Evolutionary conservation across 768 basidiomycete genomes (phyloP), one percentile per base, ranked within the genome.

Genomic region (Tremella fuciformis): DNA sequence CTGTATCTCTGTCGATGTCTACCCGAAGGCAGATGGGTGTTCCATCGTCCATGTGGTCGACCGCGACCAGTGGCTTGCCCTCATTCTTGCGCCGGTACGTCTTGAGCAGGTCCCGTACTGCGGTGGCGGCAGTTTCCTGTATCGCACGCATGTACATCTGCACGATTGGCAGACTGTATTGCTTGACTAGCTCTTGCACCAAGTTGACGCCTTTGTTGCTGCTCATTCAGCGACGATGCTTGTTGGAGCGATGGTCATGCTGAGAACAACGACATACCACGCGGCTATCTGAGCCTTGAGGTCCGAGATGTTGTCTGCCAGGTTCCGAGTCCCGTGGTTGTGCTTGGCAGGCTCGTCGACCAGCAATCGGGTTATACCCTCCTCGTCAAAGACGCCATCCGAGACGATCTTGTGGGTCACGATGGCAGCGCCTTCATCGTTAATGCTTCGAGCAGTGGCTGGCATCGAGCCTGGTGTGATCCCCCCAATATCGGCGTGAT

Each of bases 141-240:
- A 94, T 96, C 75, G 58, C 86, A 59, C 83, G 83, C 91, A 94
- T 94, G 76, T 94, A 94, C 69, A 88, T 85, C 49, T 96, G 92
- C 3, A 98, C 93, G 0, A 85, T 91, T 58, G 84, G 78, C 37
- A 94, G 81, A 9, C 86, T 83, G 66, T 94, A 96, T 66, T 96
- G 92, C 3, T 85, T 82, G 46, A 93, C 86, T 70, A 96, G 58
- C 86, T 86, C 85, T 69, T 87, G 86, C 57, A 93, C 85, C 2
- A 92, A 81, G 66, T 88, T 88, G 37, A 90, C 85, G 9, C 90
- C 93, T 79, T 93, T 94, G n/a, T n/a, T n/a, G n/a, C n/a, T n/a
- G n/a, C n/a, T n/a, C n/a, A n/a, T n/a, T n/a, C n/a, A n/a, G n/a
- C n/a, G n/a, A n/a, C n/a, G n/a, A n/a, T n/a, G n/a, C n/a, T n/a